phyloP scores from a whole-genome alignment of 2,329 filamentous ascomycete genomes.

The Dactylellina parvicollis region DNA sequence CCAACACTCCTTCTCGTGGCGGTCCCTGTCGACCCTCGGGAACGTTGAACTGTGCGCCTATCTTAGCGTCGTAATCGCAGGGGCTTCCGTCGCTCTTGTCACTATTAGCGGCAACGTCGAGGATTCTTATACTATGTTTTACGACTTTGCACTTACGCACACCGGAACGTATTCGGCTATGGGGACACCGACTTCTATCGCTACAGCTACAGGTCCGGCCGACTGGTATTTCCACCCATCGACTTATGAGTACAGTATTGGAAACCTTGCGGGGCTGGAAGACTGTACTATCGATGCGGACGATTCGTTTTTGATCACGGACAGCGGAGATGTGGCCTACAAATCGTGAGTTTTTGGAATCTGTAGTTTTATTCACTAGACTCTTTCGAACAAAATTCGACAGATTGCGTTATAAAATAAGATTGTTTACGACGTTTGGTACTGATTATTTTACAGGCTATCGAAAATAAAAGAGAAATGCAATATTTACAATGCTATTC shows the following conservation, averaged over 20 bases:
- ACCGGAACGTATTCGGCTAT: background rate
- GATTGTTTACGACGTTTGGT: background rate
- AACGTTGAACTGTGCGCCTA: background rate
- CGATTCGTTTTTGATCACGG: background rate
- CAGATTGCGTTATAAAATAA: too few species aligned
- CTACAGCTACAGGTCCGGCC: background rate
- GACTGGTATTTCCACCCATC: constrained; percentile 2
- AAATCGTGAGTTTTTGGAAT: background rate
- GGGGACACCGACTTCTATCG: background rate
- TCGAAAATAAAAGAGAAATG: background rate
- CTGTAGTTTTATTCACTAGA: too few species aligned
- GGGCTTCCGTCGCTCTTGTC: background rate
- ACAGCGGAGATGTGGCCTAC: background rate
- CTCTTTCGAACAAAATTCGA: too few species aligned
- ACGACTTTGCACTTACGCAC: background rate
- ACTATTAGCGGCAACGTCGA: background rate
- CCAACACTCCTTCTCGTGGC: background rate
- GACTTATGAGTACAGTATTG: background rate
- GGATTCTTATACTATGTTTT: background rate
- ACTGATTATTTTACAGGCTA: background rate
- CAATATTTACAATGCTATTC: background rate
- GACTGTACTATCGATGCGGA: background rate
- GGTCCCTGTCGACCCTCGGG: background rate
- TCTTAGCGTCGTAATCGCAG: background rate
- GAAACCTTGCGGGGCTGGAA: background rate